Percentiles rank a stretch among this genome's conserved stretches.
phyloP scores from a whole-genome alignment of 2,329 filamentous ascomycete species.

The Diaporthe amygdali region DNA sequence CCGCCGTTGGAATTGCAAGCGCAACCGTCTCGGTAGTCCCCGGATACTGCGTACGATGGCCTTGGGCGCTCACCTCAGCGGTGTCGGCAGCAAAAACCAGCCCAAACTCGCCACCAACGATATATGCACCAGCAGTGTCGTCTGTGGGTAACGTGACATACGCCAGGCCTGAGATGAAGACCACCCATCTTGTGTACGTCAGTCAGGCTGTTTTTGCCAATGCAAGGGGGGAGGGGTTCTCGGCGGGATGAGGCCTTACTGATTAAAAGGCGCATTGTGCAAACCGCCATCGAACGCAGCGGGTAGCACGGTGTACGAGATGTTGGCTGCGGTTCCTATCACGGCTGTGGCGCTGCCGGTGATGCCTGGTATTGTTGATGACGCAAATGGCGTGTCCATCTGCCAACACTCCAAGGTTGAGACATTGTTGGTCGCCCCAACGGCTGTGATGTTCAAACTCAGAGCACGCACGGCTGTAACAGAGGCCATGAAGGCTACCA shows the following conservation, averaged over 20 bases:
- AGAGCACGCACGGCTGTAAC: not conserved
- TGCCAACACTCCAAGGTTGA: constrained; percentile 54
- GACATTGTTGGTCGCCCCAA: constrained; percentile 40
- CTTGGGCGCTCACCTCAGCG: constrained; percentile 41
- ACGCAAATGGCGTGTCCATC: constrained; percentile 39
- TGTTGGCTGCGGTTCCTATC: constrained; percentile 39
- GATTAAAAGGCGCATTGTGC: constrained; percentile 46
- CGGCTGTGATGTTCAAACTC: constrained; percentile 47
- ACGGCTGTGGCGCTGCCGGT: constrained; percentile 35
- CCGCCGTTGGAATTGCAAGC: constrained; percentile 39
- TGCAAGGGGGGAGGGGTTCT: not conserved
- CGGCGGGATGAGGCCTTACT: constrained; percentile 36
- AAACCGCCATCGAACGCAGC: constrained; percentile 42
- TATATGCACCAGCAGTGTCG: constrained; percentile 39
- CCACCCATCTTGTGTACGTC: constrained; percentile 35
- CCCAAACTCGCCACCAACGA: constrained; percentile 46
- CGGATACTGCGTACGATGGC: constrained; percentile 48
- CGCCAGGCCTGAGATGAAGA: constrained; percentile 44
- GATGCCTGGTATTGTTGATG: constrained; percentile 37
- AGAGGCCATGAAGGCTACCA: not conserved
- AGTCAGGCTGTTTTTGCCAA: not conserved
- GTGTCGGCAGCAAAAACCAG: constrained; percentile 49
- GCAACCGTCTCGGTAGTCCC: constrained; percentile 41
- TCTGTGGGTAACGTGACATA: constrained; percentile 45
- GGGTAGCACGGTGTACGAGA: constrained; percentile 43